phyloP scores from a whole-genome alignment of 768 basidiomycete genomes.

The Leucocoprinus leucothites region DNA sequence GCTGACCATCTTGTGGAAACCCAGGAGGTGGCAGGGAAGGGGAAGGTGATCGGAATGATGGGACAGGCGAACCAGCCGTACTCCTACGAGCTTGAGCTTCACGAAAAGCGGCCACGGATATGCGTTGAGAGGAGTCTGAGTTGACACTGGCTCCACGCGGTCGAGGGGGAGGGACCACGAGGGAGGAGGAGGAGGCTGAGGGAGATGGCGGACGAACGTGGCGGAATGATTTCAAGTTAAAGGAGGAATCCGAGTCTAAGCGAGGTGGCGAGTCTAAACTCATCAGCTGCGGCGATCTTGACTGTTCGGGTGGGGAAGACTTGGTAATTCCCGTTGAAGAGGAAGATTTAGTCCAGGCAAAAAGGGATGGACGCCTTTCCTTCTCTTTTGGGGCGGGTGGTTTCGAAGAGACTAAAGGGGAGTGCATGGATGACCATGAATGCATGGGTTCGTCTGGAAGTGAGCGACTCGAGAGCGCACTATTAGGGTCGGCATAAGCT shows the following conservation, averaged over 20 bases:
- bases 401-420: slow-evolving; percentile 29
- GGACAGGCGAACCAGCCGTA: slow-evolving; percentile 55
- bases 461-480: slow-evolving; percentile 59
- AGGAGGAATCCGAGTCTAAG: slow-evolving; percentile 37
- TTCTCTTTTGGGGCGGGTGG: slow-evolving; percentile 11
- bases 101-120: slow-evolving; percentile 78
- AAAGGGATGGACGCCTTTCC: slow-evolving; percentile 27
- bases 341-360: slow-evolving; percentile 29
- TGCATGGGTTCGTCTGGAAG: slow-evolving; percentile 41
- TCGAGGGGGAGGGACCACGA: slow-evolving; percentile 42
- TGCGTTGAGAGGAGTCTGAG: slow-evolving; percentile 69
- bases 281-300: slow-evolving; percentile 14
- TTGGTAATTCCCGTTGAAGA: slow-evolving; percentile 25
- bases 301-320: slow-evolving; percentile 17
- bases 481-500: slow-evolving; percentile 48
- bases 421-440: slow-evolving; percentile 29
- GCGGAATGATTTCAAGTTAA: slow-evolving; percentile 74
- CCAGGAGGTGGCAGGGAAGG: slow-evolving; percentile 21
- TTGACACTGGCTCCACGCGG: slow-evolving; percentile 56
- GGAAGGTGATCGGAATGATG: slow-evolving; percentile 43
- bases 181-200: slow-evolving; percentile 24
- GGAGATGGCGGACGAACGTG: slow-evolving; percentile 55
- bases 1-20: slow-evolving; percentile 19
- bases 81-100: slow-evolving; percentile 72
- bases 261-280: slow-evolving; percentile 18